Conservation (phyloP, 352 stramenopile genomes). For the Stephanocyclus meneghinianus region DNA sequence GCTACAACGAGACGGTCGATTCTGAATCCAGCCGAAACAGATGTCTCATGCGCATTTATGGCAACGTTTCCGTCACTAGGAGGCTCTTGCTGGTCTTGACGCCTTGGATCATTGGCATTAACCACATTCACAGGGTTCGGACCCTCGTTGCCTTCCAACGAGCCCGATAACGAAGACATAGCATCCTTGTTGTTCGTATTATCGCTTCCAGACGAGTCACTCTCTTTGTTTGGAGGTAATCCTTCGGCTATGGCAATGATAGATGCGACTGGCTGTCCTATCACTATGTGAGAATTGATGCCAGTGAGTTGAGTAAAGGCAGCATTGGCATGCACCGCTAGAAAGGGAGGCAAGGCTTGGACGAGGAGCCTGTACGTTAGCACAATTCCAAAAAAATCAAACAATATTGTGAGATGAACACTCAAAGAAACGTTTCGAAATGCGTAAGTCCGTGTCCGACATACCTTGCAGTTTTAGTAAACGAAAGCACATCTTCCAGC, state of each 20-base stretch:
- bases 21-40: constrained; percentile 1
- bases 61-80: neutral
- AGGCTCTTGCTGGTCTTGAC: neutral
- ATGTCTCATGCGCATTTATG: neutral
- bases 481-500: constrained; percentile 65
- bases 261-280: constrained; percentile 57
- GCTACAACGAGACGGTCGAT: constrained; percentile 38
- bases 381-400: neutral
- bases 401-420: neutral
- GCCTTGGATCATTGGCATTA: neutral
- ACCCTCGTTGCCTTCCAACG: constrained; percentile 12
- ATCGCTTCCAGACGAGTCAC: constrained; percentile 28
- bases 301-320: constrained; percentile 61
- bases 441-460: constrained; percentile 11
- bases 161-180: constrained; percentile 30
- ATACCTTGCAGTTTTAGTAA: constrained; percentile 64
- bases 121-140: constrained; percentile 13
- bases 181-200: constrained; percentile 25
- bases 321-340: constrained; percentile 70
- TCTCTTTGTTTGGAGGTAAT: constrained; percentile 24
- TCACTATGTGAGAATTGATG: constrained; percentile 60
- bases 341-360: constrained; percentile 53
- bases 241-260: constrained; percentile 41
- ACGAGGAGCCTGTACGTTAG: constrained; percentile 47
- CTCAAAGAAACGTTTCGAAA: neutral